phyloP scores from a whole-genome alignment of 1,139 yeast genomes.

The Hyphopichia fennica region DNA sequence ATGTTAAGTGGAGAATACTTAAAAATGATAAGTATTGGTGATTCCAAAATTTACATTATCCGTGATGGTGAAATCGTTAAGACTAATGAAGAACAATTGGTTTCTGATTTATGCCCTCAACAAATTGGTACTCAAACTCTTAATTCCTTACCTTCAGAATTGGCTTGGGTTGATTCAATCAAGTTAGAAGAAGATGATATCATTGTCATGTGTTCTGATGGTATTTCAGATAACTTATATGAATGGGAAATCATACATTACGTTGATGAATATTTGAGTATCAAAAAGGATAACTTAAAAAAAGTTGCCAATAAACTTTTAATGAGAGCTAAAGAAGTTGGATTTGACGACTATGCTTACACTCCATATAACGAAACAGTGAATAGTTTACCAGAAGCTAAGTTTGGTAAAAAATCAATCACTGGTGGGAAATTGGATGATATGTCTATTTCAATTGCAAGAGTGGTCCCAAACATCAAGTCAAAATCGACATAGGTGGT shows the following conservation, averaged over 20 bases:
- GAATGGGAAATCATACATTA: constrained; percentile 45
- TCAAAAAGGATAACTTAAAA: constrained; percentile 30
- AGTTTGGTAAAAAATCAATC: constrained; percentile 33
- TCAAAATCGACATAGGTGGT: neutral
- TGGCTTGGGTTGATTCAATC: constrained; percentile 50
- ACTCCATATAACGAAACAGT: constrained; percentile 58
- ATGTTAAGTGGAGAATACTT: constrained; percentile 51
- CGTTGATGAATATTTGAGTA: constrained; percentile 31
- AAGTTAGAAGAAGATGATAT: constrained; percentile 43
- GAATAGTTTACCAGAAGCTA: constrained; percentile 38
- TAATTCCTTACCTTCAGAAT: constrained; percentile 44
- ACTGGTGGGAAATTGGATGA: constrained; percentile 60
- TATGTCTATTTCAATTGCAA: constrained; percentile 52
- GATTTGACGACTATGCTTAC: constrained; percentile 54
- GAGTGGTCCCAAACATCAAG: constrained; percentile 28
- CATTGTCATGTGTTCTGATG: constrained; percentile 52
- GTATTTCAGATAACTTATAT: constrained; percentile 54
- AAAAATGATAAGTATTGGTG: constrained; percentile 57
- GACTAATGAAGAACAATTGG: constrained; percentile 51
- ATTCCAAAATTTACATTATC: constrained; percentile 50
- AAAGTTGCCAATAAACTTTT: constrained; percentile 41
- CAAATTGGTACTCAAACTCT: constrained; percentile 58
- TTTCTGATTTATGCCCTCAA: constrained; percentile 49
- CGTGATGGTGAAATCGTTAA: constrained; percentile 47
- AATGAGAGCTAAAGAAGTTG: constrained; percentile 48